Evolutionary conservation across 2,329 filamentous ascomycete species (phyloP), one percentile per base, ranked within the genome.

Genomic region (Ophiostoma tasmaniense): DNA sequence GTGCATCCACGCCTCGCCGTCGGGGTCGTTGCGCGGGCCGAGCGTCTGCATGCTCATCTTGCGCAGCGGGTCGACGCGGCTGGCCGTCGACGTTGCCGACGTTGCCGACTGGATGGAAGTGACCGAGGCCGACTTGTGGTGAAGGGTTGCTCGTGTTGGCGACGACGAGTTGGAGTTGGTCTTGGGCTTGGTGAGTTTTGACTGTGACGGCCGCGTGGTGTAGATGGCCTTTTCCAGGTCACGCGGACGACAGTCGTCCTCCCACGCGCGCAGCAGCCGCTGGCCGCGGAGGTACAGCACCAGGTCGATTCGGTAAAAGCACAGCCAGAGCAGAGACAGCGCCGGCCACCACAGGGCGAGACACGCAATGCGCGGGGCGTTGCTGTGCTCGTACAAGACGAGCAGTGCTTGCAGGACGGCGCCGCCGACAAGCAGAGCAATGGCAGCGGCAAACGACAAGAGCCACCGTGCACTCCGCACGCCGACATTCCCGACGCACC

Each of bases 241-340:
- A 14, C 1, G 33, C 25, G 35, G 22, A 8, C n/a, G 37, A 2
- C 30, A n/a, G n/a, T 70, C 71, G 1, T 42, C 33, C 70, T 82
- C 80, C 80, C 80, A 82, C 0, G 79, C 78, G 2, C 77, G 73
- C 4, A 80, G 69, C 45, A 79, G 76, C 11, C 80, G 77, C 64
- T 70, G 73, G 10, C 75, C 72, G 20, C 73, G 71, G 13, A 75
- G 70, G 68, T 79, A 74, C 10, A 81, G 70, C 20, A 77, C 69
- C 6, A 80, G 39, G 64, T 79, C 81, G 2, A 82, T 73, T 7
- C 78, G 76, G 62, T 77, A 76, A 55, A 75, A 72, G n/a, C 77
- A 76, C 61, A 75, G 72, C 75, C 20, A 79, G 76, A 79, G 69
- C 22, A 76, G 74, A 0, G 76, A 73, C 66, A 79, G 70, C 4